Conservation (phyloP, 768 basidiomycete genomes). For the Pisolithus sp. region DNA sequence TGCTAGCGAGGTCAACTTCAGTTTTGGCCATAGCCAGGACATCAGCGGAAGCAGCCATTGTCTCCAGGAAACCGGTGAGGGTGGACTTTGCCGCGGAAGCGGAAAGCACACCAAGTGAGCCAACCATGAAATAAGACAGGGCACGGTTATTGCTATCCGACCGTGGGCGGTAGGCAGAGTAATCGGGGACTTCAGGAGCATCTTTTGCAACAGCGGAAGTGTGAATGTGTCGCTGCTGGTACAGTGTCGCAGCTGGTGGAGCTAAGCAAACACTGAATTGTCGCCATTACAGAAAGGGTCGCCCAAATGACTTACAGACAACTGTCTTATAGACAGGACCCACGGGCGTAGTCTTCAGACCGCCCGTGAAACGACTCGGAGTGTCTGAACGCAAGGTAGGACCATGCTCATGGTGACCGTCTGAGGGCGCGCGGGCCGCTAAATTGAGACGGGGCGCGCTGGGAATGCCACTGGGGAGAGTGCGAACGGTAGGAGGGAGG, state of each 20-base stretch:
- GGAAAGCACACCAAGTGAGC: conserved; percentile 86
- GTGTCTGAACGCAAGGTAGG: conserved; percentile 53
- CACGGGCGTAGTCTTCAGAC: conserved; percentile 39
- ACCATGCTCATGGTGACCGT: conserved; percentile 55
- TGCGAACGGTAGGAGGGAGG: conserved; percentile 74
- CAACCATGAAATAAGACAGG: conserved; percentile 85
- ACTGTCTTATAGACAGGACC: conserved; percentile 64
- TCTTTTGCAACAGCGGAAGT: conserved; percentile 64
- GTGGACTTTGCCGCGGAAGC: conserved; percentile 93
- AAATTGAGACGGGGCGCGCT: conserved; percentile 70
- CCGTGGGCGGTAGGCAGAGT: conserved; percentile 69
- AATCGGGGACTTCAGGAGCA: conserved; percentile 85
- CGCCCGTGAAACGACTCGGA: conserved; percentile 58
- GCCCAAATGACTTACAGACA: conserved; percentile 41
- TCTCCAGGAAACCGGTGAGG: conserved; percentile 88
- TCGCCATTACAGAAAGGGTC: conserved; percentile 12
- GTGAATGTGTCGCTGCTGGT: conserved; percentile 70
- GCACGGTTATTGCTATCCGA: conserved; percentile 64
- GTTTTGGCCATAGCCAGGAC: conserved; percentile 98
- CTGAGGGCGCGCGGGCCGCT: conserved; percentile 54
- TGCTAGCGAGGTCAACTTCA: conserved; percentile 82
- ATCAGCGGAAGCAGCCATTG: conserved; percentile 96
- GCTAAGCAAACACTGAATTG: conserved; percentile 4
- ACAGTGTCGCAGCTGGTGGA: conserved; percentile 50
- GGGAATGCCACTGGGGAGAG: conserved; percentile 77